These are phyloP conservation scores for Pseudogymnoascus sp. DNA, from an alignment of 2,329 filamentous ascomycete genomes.

Conservation along the genomic window DNA sequence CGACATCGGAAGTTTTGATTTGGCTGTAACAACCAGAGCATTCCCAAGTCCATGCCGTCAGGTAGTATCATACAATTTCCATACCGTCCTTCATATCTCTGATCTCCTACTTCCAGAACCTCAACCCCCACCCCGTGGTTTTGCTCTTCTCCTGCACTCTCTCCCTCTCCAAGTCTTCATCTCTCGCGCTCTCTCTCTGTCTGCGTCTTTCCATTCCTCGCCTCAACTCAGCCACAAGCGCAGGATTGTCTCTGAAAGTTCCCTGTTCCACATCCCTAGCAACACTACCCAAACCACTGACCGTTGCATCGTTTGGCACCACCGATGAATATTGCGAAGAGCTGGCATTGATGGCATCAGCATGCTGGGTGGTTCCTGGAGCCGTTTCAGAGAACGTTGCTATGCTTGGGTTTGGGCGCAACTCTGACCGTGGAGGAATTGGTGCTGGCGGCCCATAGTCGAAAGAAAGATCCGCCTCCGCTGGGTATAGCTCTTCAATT, in stretches of 20 bases:
- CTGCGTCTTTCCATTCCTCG: not conserved
- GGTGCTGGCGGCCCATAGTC: not conserved
- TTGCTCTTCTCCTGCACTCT: not conserved
- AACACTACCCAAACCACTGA: not conserved
- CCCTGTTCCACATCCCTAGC: not conserved
- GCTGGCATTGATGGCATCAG: not conserved
- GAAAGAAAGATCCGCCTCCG: not conserved
- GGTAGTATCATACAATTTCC: not conserved
- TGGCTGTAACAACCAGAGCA: not conserved
- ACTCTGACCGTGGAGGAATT: not conserved
- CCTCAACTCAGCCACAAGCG: not conserved
- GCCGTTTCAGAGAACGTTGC: not conserved
- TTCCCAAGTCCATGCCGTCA: not conserved
- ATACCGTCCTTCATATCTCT: not conserved
- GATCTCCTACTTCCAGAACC: not conserved
- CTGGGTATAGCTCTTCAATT: not conserved
- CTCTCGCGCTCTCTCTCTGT: not conserved
- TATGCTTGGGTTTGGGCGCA: not conserved
- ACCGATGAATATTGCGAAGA: not conserved
- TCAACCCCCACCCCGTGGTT: not conserved
- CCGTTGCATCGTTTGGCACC: not conserved
- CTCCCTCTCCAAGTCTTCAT: not conserved
- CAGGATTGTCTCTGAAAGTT: not conserved
- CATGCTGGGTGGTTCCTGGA: not conserved
- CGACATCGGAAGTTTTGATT: not conserved